These are phyloP conservation scores for Fusarium sp. DNA, from an alignment of 2,329 filamentous ascomycete genomes.

Conservation along the genomic window DNA sequence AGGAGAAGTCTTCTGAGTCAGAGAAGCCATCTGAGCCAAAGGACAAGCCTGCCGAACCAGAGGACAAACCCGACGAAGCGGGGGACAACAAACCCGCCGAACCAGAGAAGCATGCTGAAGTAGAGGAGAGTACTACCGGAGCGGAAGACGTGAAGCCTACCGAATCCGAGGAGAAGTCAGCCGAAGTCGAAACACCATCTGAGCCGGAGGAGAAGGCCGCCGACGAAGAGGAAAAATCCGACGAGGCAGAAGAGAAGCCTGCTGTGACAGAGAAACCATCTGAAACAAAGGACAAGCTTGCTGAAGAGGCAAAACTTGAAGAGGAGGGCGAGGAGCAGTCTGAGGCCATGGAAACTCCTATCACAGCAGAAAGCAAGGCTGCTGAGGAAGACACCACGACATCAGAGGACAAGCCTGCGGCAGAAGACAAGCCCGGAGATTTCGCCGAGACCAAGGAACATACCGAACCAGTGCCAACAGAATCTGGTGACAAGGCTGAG, in stretches of 20 bases:
- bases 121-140: background rate
- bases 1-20: conserved; percentile 7
- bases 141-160: conserved; percentile 7
- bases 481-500: conserved; percentile 4
- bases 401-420: too few species aligned
- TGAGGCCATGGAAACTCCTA: background rate
- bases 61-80: background rate
- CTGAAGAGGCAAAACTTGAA: background rate
- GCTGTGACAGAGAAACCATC: background rate
- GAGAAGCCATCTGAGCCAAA: background rate
- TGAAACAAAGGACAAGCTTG: background rate
- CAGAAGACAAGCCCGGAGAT: too few species aligned
- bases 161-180: background rate
- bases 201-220: background rate
- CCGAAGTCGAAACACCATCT: conserved; percentile 3
- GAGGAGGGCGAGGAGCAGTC: background rate
- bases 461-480: conserved; percentile 2
- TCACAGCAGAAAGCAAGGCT: background rate
- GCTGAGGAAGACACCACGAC: too few species aligned
- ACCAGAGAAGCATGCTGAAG: background rate
- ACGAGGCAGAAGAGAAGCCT: too few species aligned
- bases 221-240: background rate
- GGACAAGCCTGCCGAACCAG: background rate
- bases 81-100: background rate
- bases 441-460: background rate